These are phyloP conservation scores for Wallacemonas sp. DNA, from an alignment of 208 protist genomes.

Conservation along the genomic window DNA sequence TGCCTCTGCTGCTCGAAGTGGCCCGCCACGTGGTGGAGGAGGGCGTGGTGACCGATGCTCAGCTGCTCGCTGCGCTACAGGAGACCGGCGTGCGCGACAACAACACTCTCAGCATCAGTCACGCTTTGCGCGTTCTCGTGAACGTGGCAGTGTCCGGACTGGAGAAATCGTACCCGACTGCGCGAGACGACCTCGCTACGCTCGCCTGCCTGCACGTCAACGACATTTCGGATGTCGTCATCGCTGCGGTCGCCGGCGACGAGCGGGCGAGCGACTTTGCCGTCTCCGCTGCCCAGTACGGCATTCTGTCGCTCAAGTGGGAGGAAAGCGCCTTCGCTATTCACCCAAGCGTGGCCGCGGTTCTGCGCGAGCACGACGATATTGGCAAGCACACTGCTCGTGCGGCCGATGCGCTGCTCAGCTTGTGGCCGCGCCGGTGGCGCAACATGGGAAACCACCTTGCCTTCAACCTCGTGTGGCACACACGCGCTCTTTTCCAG, in stretches of 20 bases:
- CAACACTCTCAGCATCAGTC: slow-evolving; percentile 63
- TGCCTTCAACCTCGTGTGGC: slow-evolving; percentile 70
- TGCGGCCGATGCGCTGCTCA: slow-evolving; percentile 35
- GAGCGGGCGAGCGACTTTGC: slow-evolving; percentile 40
- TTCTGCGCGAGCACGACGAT: slow-evolving; percentile 15
- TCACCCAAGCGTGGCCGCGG: slow-evolving; percentile 44
- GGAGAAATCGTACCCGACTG: slow-evolving; percentile 35
- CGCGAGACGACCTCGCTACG: slow-evolving; percentile 33
- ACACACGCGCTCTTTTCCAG: slow-evolving; percentile 52
- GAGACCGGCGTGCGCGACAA: slow-evolving; percentile 33
- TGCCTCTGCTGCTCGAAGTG: slow-evolving; percentile 75
- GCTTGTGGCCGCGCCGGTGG: slow-evolving; percentile 80
- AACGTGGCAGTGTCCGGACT: slow-evolving; percentile 49
- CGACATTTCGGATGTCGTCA: slow-evolving; percentile 58
- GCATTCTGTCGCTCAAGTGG: slow-evolving; percentile 70
- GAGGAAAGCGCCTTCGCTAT: slow-evolving; percentile 60
- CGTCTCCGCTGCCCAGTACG: slow-evolving; percentile 40
- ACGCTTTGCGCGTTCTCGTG: slow-evolving; percentile 47
- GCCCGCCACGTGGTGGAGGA: slow-evolving; percentile 47
- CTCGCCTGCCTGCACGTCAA: slow-evolving; percentile 63
- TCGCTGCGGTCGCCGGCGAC: slow-evolving; percentile 52
- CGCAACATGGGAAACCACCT: slow-evolving; percentile 56
- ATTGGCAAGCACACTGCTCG: neutral
- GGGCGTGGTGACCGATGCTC: slow-evolving; percentile 25
- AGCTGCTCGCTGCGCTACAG: slow-evolving; percentile 30